Evolutionary conservation across 345 rosid genomes (phyloP), one percentile per base, ranked within the genome.

Genomic region (Microcos paniculata): DNA sequence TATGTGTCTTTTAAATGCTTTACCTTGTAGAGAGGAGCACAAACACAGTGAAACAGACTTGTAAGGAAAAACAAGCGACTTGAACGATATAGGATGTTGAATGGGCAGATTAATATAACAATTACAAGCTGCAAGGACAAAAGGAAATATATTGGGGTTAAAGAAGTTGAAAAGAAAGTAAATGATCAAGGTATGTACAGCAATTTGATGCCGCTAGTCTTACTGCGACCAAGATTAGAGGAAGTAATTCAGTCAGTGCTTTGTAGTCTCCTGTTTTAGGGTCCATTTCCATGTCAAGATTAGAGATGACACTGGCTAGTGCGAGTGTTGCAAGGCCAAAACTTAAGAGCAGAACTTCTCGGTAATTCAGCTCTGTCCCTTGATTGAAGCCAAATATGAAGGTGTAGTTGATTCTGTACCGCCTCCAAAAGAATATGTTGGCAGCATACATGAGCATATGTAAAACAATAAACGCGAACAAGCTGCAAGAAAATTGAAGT

Each of bases 331-430:
- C 86, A 30, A 88, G 55, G 18, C 79, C 82, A 69, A 82, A 84
- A 76, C 89, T 84, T 13, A 84, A 75, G 63, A 85, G 80, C 14
- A 88, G 58, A 78, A 84, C 85, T 75, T 88, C 83, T 70, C 83
- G 70, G 77, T 82, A 86, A 8, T 88, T 85, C 23, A 84, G 76
- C 64, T 81, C 89, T 18, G 81, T 79, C 38, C 89, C 91, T 79
- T 80, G 83, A 58, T 85, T 88, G 86, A 80, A 85, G 11, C 85
- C 85, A 72, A 85, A 88, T 70, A 86, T 85, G 80, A 88, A 88
- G 72, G 89, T 49, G 30, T 88, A 82, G 30, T 85, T 85, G 2
- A 88, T 81, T 42, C 77, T 73, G 59, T 78, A 86, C 5, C 81
- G 78, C 73, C 83, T 82, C 89, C 89, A 86, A 53, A 69, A 84